A percentile compares a stretch with the other conserved stretches of the same genome.
Conservation (phyloP, 2,329 filamentous ascomycete species). For the Talaromyces sp. region DNA sequence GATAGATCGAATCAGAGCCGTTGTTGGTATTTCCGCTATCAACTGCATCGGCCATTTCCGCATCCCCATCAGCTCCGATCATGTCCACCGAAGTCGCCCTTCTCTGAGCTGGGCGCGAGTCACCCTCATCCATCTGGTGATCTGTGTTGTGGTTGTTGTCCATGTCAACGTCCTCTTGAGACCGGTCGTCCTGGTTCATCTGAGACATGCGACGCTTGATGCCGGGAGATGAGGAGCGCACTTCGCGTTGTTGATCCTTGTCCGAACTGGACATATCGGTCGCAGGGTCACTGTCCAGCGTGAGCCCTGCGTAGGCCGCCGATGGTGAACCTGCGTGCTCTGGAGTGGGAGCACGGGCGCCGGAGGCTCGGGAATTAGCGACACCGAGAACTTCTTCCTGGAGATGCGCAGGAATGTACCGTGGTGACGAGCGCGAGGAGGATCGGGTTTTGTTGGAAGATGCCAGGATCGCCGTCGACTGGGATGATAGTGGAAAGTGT, state of each 20-base stretch:
- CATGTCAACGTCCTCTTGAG: conserved; percentile 20
- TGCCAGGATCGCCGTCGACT: conserved; percentile 5
- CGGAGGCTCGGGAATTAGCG: conserved; percentile 14
- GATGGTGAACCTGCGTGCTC: conserved; percentile 43
- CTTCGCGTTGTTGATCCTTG: conserved; percentile 23
- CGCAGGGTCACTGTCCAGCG: conserved; percentile 44
- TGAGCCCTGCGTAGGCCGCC: conserved; percentile 52
- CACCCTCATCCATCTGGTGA: conserved; percentile 21
- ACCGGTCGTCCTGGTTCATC: conserved; percentile 26
- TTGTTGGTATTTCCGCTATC: conserved; percentile 14
- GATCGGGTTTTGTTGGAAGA: conserved; percentile 19
- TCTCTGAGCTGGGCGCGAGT: conserved; percentile 25
- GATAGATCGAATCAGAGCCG: conserved; percentile 33
- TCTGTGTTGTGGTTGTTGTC: conserved; percentile 17
- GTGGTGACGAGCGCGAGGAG: conserved; percentile 24
- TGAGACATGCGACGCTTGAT: conserved; percentile 36
- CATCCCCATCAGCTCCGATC: conserved; percentile 32
- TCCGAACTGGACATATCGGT: conserved; percentile 44
- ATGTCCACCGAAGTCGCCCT: conserved; percentile 45
- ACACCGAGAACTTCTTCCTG: conserved; percentile 48
- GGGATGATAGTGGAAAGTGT: background rate
- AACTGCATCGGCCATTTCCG: conserved; percentile 23
- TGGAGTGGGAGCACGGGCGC: conserved; percentile 13
- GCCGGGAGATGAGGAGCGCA: conserved; percentile 33
- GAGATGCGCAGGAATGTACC: conserved; percentile 55